Evolutionary conservation across 306 rosid species (phyloP).

Genomic region (Cicer arietinum): DNA sequence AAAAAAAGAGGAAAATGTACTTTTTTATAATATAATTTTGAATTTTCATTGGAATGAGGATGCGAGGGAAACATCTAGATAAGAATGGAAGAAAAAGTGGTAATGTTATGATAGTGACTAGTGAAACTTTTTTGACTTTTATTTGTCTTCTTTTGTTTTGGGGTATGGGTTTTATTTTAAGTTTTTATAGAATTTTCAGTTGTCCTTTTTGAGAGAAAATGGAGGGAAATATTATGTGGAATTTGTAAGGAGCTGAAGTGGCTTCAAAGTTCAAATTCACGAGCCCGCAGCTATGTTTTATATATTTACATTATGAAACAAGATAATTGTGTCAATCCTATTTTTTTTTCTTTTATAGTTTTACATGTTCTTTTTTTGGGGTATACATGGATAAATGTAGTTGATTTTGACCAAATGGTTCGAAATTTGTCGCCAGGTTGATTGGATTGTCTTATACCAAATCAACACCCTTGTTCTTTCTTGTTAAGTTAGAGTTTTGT

Average conservation of each 20-base stretch:
- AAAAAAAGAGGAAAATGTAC: neutral
- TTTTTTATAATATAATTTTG: neutral
- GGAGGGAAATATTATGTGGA: conserved; percentile 37
- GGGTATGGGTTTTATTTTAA: conserved; percentile 36
- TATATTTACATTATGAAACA: neutral
- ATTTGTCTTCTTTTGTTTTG: conserved; percentile 16
- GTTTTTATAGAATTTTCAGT: conserved; percentile 25
- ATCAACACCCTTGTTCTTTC: too few relatives aligned
- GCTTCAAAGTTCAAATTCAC: conserved; percentile 54
- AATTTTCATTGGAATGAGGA: conserved; percentile 43
- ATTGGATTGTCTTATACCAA: too few relatives aligned
- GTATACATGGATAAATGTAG: too few relatives aligned
- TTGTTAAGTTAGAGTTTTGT: neutral
- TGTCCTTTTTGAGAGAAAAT: conserved; percentile 21
- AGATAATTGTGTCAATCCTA: neutral
- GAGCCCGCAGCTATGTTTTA: conserved; percentile 74
- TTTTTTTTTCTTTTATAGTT: neutral
- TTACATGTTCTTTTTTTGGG: neutral
- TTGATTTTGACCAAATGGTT: too few relatives aligned
- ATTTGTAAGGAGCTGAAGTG: conserved; percentile 66
- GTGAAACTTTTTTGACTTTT: conserved; percentile 37
- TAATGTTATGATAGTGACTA: conserved; percentile 34
- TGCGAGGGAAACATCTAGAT: conserved; percentile 29
- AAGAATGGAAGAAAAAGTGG: conserved; percentile 19
- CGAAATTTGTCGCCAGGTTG: too few relatives aligned